These are phyloP conservation scores for Coemansia sp. DNA, from an alignment of 192 early-diverging fungal species.

Conservation along the genomic window DNA sequence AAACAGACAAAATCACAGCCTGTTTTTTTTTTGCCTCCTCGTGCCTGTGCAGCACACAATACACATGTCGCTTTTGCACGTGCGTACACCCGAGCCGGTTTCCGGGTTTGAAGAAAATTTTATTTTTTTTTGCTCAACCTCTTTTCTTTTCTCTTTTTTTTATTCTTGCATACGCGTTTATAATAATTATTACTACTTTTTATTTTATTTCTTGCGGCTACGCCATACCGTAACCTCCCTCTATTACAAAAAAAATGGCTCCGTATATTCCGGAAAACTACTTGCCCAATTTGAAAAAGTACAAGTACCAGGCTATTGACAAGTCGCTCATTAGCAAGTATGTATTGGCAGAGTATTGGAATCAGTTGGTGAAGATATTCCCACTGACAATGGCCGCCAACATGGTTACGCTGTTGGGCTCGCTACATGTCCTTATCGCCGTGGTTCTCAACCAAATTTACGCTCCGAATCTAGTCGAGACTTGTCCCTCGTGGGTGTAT, in stretches of 20 bases:
- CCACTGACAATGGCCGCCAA: constrained; percentile 90
- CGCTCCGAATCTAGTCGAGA: constrained; percentile 68
- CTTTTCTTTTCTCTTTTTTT: not conserved
- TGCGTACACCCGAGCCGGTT: not conserved
- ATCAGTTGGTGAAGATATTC: constrained; percentile 80
- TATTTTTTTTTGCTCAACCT: not conserved
- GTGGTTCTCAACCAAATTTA: constrained; percentile 73
- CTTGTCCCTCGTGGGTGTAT: constrained; percentile 84
- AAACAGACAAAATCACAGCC: not conserved
- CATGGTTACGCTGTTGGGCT: constrained; percentile 86
- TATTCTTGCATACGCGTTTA: not conserved
- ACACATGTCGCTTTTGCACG: constrained; percentile 2
- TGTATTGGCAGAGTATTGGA: constrained; percentile 87
- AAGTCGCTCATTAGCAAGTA: constrained; percentile 77
- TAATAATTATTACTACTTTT: not conserved
- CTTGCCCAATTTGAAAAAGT: constrained; percentile 73
- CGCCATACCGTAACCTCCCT: not conserved
- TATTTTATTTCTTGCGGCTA: constrained; percentile 11
- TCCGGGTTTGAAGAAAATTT: constrained; percentile 1
- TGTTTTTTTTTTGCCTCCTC: no score
- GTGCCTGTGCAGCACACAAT: not conserved
- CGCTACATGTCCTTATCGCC: constrained; percentile 79
- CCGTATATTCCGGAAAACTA: constrained; percentile 65
- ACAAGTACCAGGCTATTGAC: constrained; percentile 89
- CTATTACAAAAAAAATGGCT: constrained; percentile 32